These are phyloP conservation scores for Tylopilus sp. DNA, from an alignment of 1,284 basidiomycete genomes.

Conservation along the genomic window DNA sequence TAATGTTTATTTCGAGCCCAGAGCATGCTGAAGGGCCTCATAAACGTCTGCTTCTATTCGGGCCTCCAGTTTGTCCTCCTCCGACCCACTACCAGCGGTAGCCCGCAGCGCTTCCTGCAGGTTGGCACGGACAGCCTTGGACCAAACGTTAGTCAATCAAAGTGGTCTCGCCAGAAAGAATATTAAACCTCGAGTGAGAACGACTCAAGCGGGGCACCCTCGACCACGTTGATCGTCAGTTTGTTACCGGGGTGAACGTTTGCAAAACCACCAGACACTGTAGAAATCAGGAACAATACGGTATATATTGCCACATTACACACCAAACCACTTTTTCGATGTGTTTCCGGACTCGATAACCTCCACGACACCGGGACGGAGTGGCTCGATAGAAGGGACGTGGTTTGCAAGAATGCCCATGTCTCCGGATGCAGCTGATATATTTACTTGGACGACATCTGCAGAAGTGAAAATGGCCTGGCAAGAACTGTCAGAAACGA, in stretches of 20 bases:
- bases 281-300: constrained; percentile 9
- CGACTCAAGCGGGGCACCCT: constrained; percentile 90
- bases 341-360: constrained; percentile 77
- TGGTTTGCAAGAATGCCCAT: constrained; percentile 99
- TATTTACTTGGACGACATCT: constrained; percentile 92
- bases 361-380: constrained; percentile 91
- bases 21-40: constrained; percentile 88
- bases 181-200: constrained; percentile 78
- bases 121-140: constrained; percentile 84
- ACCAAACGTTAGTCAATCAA: constrained; percentile 12
- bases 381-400: constrained; percentile 88
- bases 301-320: constrained; percentile 33
- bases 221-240: constrained; percentile 95
- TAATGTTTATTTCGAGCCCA: constrained; percentile 52
- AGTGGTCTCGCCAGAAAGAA: background rate
- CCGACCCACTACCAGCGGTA: constrained; percentile 77
- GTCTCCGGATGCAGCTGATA: constrained; percentile 91
- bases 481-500: constrained; percentile 13
- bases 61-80: constrained; percentile 93
- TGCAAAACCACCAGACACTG: constrained; percentile 96
- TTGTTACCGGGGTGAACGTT: constrained; percentile 98
- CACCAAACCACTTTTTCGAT: constrained; percentile 95
- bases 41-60: constrained; percentile 95
- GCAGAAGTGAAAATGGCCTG: constrained; percentile 84
- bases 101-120: constrained; percentile 89